Percentiles rank a stretch among this genome's conserved stretches.
Conservation (phyloP, 2,329 filamentous ascomycete genomes). For the Sclerotinia minor region DNA sequence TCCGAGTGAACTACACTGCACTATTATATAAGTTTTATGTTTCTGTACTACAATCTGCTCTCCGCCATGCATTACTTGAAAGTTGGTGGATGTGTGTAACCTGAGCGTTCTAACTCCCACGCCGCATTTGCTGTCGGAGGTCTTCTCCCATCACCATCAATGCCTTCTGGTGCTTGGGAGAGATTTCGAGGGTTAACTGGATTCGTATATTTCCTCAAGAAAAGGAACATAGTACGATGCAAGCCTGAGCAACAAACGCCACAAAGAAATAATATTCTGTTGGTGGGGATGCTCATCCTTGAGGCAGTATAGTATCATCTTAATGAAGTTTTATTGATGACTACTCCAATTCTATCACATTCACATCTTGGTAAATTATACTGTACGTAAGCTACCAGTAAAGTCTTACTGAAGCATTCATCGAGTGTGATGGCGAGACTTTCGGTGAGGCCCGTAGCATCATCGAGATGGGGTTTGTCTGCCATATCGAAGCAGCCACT, state of each 20-base stretch:
- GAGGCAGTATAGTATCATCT: background rate
- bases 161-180: background rate
- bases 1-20: background rate
- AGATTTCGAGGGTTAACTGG: background rate
- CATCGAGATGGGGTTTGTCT: background rate
- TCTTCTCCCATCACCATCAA: no score
- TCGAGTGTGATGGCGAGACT: background rate
- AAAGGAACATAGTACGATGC: background rate
- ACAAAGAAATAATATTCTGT: background rate
- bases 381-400: background rate
- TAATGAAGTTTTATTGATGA: background rate
- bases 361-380: background rate
- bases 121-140: background rate
- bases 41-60: background rate
- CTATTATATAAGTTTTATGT: background rate
- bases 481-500: no score
- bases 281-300: background rate
- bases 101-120: background rate
- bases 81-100: background rate
- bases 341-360: background rate
- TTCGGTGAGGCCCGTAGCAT: background rate
- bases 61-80: background rate
- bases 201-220: background rate
- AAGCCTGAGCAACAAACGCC: background rate
- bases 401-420: no score